Base-by-base conservation (phyloP, 1,284 basidiomycete species). In the Megacollybia platyphylla region DNA sequence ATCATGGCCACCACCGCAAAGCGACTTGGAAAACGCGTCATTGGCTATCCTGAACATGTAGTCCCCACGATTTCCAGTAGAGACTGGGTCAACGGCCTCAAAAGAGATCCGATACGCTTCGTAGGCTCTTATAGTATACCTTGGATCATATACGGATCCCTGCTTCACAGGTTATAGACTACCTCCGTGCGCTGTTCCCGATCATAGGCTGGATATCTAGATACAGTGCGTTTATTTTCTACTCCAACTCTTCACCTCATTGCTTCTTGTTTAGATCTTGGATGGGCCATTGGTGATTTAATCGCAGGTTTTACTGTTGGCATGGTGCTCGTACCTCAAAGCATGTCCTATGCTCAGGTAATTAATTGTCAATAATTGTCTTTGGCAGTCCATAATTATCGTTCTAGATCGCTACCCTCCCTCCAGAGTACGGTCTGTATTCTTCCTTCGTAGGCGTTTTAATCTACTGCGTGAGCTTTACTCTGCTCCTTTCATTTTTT, bases 361-460 rank as follows among this genome's bases (percentile, higher is more conserved):
- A 51, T 50, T 79, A 56, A 51, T 50, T 9, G 36, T 27, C 31
- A 31, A 28, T 9, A 3, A 15, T 13, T 13, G 13, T n/a, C 20
- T 5, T 15, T 18, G 36, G 36, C 32, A 35, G 27, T 35, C 18
- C 11, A 42, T 28, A n/a, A 31, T 41, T 24, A 24, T 39, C 26
- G 3, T 13, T 62, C 60, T 64, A 90, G 73, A 76, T 98, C 49
- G 94, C 94, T 1, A 82, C 80, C 0, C 76, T 98, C 8, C 70
- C 79, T 1, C 65, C 87, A 2, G 74, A 98, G 63, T 97, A 90
- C 57, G 96, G 96, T 51, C 73, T 97, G 7, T 97, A 97, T 61
- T 93, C 91, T 3, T 92, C 91, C 2, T 97, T 97, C 57, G 79
- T 96, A 52, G 93, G 89, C 15, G 84, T 86, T 13, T 62, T 86